Conservation (phyloP, 352 stramenopile species). For the Lagenidium giganteum region DNA sequence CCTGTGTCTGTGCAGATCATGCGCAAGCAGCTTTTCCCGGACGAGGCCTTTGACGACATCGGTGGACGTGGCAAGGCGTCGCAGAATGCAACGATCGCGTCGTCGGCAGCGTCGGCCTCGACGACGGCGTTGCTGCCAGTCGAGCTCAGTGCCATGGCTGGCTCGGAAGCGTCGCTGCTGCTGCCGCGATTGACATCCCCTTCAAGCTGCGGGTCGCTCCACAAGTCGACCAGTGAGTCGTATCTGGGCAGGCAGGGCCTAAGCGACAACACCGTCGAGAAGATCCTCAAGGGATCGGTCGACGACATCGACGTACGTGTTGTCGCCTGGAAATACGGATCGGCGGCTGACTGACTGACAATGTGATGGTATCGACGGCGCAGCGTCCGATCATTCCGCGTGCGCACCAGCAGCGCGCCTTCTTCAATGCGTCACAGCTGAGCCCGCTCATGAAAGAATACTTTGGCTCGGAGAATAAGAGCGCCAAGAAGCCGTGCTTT, state of each 20-base stretch:
- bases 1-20: slow-evolving; percentile 63
- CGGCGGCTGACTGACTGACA: too few species aligned
- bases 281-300: slow-evolving; percentile 32
- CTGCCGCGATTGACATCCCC: slow-evolving; percentile 9
- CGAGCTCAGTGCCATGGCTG: slow-evolving; percentile 14
- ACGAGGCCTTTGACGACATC: slow-evolving; percentile 65
- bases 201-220: slow-evolving; percentile 1
- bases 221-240: slow-evolving; percentile 44
- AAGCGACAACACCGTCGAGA: slow-evolving; percentile 53
- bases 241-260: slow-evolving; percentile 40
- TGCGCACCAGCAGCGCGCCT: slow-evolving; percentile 55
- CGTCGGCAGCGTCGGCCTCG: neutral
- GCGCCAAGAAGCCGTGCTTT: slow-evolving; percentile 62
- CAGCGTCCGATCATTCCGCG: slow-evolving; percentile 25
- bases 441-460: slow-evolving; percentile 80
- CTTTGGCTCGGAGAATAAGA: slow-evolving; percentile 48
- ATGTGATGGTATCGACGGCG: slow-evolving; percentile 1
- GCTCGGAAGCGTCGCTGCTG: slow-evolving; percentile 17
- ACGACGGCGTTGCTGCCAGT: neutral
- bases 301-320: neutral
- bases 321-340: too few species aligned
- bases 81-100: neutral
- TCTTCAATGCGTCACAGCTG: slow-evolving; percentile 80
- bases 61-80: slow-evolving; percentile 27
- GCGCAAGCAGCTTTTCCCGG: slow-evolving; percentile 62